Evolutionary conservation across 2,329 filamentous ascomycete species (phyloP), one percentile per base, ranked within the genome.

Genomic region (Epichloe bromicola): DNA sequence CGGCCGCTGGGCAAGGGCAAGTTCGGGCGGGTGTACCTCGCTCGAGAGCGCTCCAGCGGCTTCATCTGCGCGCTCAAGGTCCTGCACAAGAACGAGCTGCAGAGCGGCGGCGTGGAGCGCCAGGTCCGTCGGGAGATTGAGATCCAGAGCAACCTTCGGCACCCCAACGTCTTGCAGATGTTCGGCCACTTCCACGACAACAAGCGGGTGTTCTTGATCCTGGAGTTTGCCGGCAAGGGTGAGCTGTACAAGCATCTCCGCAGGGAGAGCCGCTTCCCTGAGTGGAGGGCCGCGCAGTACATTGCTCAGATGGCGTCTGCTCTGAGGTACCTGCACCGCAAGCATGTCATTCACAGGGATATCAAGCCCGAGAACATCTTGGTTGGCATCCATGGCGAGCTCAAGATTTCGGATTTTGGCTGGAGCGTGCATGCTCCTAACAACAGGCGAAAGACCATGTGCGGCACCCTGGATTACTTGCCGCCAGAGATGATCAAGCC

Each of bases 371-470:
- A 65, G 53, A 66, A 67, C 39, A 65, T 68, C 19, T 56, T 67
- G 5, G 58, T 67, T 15, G 91, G 91, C 14, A 89, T 97, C 54
- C 91, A 97, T 64, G 93, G 90, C 58, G 93, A 98, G 74, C 90
- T 98, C 72, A 98, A 98, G 70, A 90, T 98, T 63, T 94, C 88
- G 4, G 93, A 98, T 68, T 98, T 97, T 63, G 91, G 93, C 47
- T 98, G 93, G 93, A 94, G 87, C 65, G 93, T 97, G 4, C 93
- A 98, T 68, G 93, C 93, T 5, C 93, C 93, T 30, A 96, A 95
- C 69, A 94, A 91, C 71, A 76, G 93, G 59, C 79, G 93, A 55
- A 85, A 90, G 63, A 98, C 93, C 51, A 90, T 97, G 81, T 98
- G 93, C 67, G 93, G 93, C 56, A 98, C 93, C 17, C 80, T 97